phyloP scores from a whole-genome alignment of 164 flowering plant genomes.

The Cinnamomum chago region DNA sequence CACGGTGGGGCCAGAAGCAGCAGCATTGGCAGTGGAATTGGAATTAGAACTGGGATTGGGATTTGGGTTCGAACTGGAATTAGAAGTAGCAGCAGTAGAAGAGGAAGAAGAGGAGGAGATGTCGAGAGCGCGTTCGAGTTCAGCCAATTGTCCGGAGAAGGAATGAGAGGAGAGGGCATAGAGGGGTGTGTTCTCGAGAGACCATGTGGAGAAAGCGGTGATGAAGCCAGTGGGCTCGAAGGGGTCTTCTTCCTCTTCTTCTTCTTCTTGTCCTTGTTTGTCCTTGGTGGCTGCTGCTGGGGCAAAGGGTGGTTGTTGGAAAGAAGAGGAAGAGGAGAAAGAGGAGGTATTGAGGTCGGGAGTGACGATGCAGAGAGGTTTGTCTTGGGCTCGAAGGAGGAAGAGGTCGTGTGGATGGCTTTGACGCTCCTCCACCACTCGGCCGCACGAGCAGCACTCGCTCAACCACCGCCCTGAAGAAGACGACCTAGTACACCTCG shows the following conservation, averaged over 20 bases:
- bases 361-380: conserved; percentile 83
- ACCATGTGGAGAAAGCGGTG: conserved; percentile 94
- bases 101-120: conserved; percentile 34
- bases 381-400: conserved; percentile 77
- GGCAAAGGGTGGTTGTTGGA: conserved; percentile 20
- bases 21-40: not conserved
- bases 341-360: conserved; percentile 46
- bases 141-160: conserved; percentile 89
- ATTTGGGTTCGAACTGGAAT: not conserved
- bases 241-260: conserved; percentile 54
- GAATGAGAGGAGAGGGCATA: conserved; percentile 57
- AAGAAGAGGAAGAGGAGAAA: too few relatives aligned
- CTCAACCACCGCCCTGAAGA: conserved; percentile 53
- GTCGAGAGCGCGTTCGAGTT: conserved; percentile 81
- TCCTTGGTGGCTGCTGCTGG: not conserved
- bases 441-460: conserved; percentile 84
- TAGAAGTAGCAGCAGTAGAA: conserved; percentile 4
- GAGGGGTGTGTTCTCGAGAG: conserved; percentile 71
- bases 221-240: conserved; percentile 88
- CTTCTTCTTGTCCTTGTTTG: not conserved
- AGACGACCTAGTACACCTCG: conserved; percentile 53
- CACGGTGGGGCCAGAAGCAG: conserved; percentile 17
- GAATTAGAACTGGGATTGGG: not conserved
- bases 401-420: conserved; percentile 71
- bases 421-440: conserved; percentile 77